Base-by-base conservation (phyloP, 1,284 basidiomycete genomes). In the Ustilago nuda region DNA sequence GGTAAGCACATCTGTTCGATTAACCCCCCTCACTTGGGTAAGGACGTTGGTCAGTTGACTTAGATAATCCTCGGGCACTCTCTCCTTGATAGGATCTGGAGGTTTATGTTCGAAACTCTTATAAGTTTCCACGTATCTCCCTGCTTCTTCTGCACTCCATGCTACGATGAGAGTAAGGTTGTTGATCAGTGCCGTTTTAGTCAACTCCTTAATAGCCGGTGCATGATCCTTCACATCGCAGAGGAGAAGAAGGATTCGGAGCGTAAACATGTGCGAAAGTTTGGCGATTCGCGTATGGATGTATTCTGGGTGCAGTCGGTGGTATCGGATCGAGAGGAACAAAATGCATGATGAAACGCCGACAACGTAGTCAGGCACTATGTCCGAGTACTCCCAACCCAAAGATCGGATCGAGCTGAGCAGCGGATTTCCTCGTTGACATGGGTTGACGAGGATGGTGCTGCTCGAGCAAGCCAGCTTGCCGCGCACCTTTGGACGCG, bases 251-350 rank as follows among this genome's bases (percentile, higher is more conserved):
- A 99, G 87, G 50, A 99, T 90, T 46, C 97, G 88, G 1, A 98
- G 89, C 59, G 90, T 92, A 85, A 94, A 99, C 13, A 91, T 90
- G 46, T 90, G 89, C 3, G 91, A 92, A 17, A 99, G 90, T 79
- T 92, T 92, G 81, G 94, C 91, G 67, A 99, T 95, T 4, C 97
- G 91, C 51, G 90, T 89, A 84, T 95, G 93, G 68, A 99, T 92
- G 85, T 99, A 99, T 86, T 99, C 97, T 5, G 97, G 97, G 86
- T 99, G 97, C 17, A 99, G 89, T 32, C 95, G 92, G 82, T 99
- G 95, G 80, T 99, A 99, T 78, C 92, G 92, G 68, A 99, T 87
- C 84, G 95, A 98, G 67, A 85, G 78, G 30, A 84, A 84, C 4
- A 85, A 72, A 8, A 79, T 65, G 48, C 83, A 80, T 15, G 63